phyloP scores from a whole-genome alignment of 2,329 filamentous ascomycete species.

The Penicillium sp. region DNA sequence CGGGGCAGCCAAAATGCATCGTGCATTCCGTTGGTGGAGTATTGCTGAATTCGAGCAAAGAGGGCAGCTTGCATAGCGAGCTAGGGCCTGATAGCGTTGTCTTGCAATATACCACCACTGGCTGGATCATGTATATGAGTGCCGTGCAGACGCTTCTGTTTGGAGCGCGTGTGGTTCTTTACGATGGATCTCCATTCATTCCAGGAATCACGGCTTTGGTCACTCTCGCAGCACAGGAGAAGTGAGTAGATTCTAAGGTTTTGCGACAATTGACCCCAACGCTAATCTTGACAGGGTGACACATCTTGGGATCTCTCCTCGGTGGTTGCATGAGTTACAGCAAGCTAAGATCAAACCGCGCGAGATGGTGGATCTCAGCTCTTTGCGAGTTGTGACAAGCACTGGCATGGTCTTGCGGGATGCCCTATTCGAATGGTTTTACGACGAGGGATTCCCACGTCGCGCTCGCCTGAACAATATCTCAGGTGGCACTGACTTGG shows the following conservation, averaged over 20 bases:
- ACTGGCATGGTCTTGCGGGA: slow-evolving; percentile 84
- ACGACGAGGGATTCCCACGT: slow-evolving; percentile 69
- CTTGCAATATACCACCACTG: slow-evolving; percentile 68
- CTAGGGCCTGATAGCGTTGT: slow-evolving; percentile 45
- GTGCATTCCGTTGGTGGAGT: slow-evolving; percentile 63
- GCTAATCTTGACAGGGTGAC: slow-evolving; percentile 66
- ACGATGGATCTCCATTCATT: slow-evolving; percentile 79
- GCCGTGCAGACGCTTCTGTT: slow-evolving; percentile 60
- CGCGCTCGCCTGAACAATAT: slow-evolving; percentile 59
- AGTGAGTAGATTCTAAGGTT: slow-evolving; percentile 4
- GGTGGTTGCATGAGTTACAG: slow-evolving; percentile 73
- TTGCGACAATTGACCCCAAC: background rate
- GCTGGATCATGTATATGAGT: slow-evolving; percentile 86
- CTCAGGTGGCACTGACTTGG: slow-evolving; percentile 35
- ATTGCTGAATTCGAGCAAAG: slow-evolving; percentile 54
- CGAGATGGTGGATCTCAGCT: slow-evolving; percentile 62
- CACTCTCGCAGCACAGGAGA: slow-evolving; percentile 59
- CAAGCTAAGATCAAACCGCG: slow-evolving; percentile 64
- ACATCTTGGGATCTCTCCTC: slow-evolving; percentile 72
- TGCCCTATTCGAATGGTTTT: slow-evolving; percentile 77
- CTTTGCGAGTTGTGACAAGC: slow-evolving; percentile 63
- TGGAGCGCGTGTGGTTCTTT: slow-evolving; percentile 67
- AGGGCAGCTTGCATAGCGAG: slow-evolving; percentile 57
- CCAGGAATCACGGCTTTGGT: slow-evolving; percentile 58
- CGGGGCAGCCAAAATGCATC: slow-evolving; percentile 81